Evolutionary conservation across 2,329 filamentous ascomycete species (phyloP).

Genomic region (Aspergillus nomiae): DNA sequence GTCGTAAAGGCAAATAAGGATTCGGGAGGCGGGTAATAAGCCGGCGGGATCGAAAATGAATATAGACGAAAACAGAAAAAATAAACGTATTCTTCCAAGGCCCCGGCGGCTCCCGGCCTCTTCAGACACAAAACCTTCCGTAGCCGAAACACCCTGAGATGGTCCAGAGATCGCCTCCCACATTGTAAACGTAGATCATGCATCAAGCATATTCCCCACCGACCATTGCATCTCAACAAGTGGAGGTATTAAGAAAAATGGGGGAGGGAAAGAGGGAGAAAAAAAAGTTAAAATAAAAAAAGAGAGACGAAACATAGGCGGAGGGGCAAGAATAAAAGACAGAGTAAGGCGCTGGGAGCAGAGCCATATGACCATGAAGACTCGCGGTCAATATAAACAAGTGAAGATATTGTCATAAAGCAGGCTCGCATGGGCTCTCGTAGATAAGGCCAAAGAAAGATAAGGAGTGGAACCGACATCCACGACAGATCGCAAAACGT

Average conservation of each 20-base stretch:
- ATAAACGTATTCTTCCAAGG: conserved; percentile 17
- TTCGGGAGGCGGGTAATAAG: neutral
- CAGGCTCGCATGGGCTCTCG: conserved; percentile 18
- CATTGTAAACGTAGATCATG: conserved; percentile 22
- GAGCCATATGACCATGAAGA: conserved; percentile 14
- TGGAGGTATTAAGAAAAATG: conserved; percentile 5
- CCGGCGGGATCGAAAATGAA: conserved; percentile 1
- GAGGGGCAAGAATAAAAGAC: conserved; percentile 1
- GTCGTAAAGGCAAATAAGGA: neutral
- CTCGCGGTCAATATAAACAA: conserved; percentile 24
- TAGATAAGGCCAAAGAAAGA: conserved; percentile 6
- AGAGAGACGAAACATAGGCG: conserved; percentile 5
- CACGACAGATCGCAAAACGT: neutral
- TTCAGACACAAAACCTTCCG: conserved; percentile 20
- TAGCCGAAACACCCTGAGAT: conserved; percentile 24
- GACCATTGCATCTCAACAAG: conserved; percentile 15
- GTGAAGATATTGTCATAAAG: conserved; percentile 18
- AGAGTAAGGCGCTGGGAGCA: conserved; percentile 9
- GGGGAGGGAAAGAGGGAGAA: neutral
- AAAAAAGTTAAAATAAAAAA: conserved; percentile 9
- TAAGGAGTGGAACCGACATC: neutral
- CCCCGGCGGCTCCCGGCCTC: conserved; percentile 15
- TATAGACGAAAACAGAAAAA: conserved; percentile 12
- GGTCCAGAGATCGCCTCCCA: conserved; percentile 19
- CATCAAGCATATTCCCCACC: conserved; percentile 23